Percentiles rank a stretch among this genome's conserved stretches.
Evolutionary conservation across 2,329 filamentous ascomycete genomes (phyloP).

Genomic region (Ophiocordyceps sinensis): DNA sequence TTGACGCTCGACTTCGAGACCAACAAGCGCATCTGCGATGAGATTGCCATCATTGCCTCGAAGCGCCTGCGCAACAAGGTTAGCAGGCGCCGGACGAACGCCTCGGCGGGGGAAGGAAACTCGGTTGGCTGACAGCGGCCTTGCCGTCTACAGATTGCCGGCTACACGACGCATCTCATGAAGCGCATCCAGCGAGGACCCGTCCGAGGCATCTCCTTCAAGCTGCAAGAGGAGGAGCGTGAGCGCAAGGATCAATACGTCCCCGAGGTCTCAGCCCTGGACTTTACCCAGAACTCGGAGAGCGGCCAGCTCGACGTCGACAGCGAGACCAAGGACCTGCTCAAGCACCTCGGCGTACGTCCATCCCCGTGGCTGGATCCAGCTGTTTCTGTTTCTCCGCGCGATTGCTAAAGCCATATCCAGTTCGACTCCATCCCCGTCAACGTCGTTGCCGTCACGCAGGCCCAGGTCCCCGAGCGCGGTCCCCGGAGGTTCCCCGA

Average conservation of each 20-base stretch:
- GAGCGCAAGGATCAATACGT: conserved; percentile 99
- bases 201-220: conserved; percentile 99
- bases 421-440: conserved; percentile 96
- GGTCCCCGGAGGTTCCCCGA: conserved; percentile 61
- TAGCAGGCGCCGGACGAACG: conserved; percentile 11
- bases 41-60: conserved; percentile 97
- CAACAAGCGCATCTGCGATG: conserved; percentile 99
- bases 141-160: conserved; percentile 58
- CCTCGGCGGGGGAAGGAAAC: neutral
- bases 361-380: conserved; percentile 5
- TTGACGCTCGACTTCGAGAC: conserved; percentile 99
- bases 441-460: conserved; percentile 83
- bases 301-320: conserved; percentile 90
- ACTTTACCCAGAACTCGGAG: conserved; percentile 84
- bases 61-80: conserved; percentile 99
- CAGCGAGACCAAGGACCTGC: conserved; percentile 93
- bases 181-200: conserved; percentile 99
- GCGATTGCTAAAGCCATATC: conserved; percentile 11
- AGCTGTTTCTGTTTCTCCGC: neutral
- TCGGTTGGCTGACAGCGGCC: conserved; percentile 6
- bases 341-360: conserved; percentile 98
- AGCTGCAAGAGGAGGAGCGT: conserved; percentile 99
- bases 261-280: conserved; percentile 94
- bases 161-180: conserved; percentile 98
- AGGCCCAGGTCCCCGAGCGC: conserved; percentile 77